Percentiles rank a stretch among this genome's conserved stretches.
phyloP scores from a whole-genome alignment of 1,139 yeast species.

The Lodderomyces orthopsilosis region DNA sequence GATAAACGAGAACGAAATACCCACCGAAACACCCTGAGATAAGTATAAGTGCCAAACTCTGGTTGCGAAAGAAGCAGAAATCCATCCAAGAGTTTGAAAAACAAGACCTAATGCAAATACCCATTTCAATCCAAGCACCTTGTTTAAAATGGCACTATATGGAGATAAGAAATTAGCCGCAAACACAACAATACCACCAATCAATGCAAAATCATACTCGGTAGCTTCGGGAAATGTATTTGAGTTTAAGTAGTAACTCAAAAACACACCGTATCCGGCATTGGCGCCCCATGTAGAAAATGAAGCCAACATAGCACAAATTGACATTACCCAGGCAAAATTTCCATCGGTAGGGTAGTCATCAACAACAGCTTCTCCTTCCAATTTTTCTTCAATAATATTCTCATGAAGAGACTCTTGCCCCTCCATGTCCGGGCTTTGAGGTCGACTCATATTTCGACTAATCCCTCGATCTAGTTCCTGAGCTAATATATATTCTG shows the following conservation, averaged over 20 bases:
- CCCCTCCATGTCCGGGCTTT: constrained; percentile 7
- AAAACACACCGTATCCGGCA: constrained; percentile 66
- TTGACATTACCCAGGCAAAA: constrained; percentile 66
- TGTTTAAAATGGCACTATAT: constrained; percentile 34
- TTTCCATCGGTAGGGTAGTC: constrained; percentile 60
- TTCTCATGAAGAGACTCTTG: neutral
- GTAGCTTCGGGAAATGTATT: constrained; percentile 57
- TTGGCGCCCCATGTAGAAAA: constrained; percentile 76
- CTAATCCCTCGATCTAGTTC: constrained; percentile 20
- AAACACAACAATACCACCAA: constrained; percentile 64
- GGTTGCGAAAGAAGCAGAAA: constrained; percentile 64
- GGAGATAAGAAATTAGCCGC: constrained; percentile 62
- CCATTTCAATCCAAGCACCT: constrained; percentile 32
- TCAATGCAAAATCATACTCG: constrained; percentile 59
- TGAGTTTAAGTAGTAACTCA: constrained; percentile 50
- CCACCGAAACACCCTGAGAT: constrained; percentile 67
- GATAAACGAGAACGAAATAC: constrained; percentile 57
- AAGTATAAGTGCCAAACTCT: constrained; percentile 62
- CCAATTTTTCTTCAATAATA: neutral
- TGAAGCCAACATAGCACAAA: constrained; percentile 46
- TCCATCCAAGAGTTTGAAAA: constrained; percentile 54
- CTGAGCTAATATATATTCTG: constrained; percentile 23
- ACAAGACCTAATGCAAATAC: constrained; percentile 47
- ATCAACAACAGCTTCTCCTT: constrained; percentile 13
- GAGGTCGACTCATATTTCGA: constrained; percentile 8